phyloP scores from a whole-genome alignment of 305 asterid genomes.

The Ilex paraguariensis region DNA sequence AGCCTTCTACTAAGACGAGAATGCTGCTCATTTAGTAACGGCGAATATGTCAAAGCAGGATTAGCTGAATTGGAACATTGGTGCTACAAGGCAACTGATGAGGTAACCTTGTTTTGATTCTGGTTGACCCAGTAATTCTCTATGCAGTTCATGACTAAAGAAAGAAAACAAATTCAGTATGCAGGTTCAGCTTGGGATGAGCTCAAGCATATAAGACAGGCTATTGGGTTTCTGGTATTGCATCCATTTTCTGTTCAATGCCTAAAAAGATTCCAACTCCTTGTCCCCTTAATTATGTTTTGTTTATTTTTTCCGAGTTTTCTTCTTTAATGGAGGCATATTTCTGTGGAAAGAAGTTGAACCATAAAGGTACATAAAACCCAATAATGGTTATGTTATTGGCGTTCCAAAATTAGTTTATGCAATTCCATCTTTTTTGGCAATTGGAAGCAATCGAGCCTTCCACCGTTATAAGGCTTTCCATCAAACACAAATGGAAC shows the following conservation, averaged over 20 bases:
- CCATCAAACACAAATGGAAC: too few species aligned
- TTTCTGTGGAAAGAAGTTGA: too few species aligned
- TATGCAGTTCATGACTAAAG: constrained; percentile 20
- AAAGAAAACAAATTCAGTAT: constrained; percentile 50
- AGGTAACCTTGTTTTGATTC: constrained; percentile 39
- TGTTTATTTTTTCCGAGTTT: too few species aligned
- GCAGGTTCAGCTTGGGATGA: constrained; percentile 98
- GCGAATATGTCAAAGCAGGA: constrained; percentile 96
- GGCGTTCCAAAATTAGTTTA: too few species aligned
- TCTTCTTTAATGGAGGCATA: too few species aligned
- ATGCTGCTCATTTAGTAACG: constrained; percentile 97
- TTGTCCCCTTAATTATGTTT: neutral
- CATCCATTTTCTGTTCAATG: constrained; percentile 17
- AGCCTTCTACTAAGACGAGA: constrained; percentile 93
- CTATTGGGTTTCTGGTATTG: constrained; percentile 93
- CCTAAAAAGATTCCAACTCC: neutral
- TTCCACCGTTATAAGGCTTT: too few species aligned
- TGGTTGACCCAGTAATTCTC: constrained; percentile 4
- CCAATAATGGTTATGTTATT: too few species aligned
- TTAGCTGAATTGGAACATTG: constrained; percentile 95
- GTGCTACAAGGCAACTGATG: constrained; percentile 96
- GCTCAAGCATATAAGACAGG: constrained; percentile 95
- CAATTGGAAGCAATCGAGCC: too few species aligned
- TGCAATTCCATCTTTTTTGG: too few species aligned
- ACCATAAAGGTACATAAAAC: too few species aligned